Evolutionary conservation across 768 basidiomycete species (phyloP).

Genomic region (Amyloporia xantha): DNA sequence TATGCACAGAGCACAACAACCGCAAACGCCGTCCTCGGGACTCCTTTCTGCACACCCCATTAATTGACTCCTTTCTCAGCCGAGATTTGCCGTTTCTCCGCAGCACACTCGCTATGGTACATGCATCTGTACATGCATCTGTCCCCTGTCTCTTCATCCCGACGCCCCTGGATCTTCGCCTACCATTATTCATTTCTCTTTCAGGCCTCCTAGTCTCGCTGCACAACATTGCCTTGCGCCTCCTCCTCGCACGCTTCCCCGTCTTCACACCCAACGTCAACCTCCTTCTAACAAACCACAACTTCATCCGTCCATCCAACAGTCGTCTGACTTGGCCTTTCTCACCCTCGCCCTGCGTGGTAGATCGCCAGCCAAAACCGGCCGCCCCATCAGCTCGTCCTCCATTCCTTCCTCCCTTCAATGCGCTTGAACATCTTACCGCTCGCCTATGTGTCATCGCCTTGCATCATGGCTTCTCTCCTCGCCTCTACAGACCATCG

Average conservation of each 20-base stretch:
- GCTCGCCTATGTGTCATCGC: not conserved
- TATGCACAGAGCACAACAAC: constrained; percentile 15
- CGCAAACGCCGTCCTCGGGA: constrained; percentile 21
- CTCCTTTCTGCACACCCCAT: constrained; percentile 17
- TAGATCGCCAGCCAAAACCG: not conserved
- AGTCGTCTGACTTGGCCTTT: not conserved
- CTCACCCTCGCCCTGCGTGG: not conserved
- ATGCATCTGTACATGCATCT: not conserved
- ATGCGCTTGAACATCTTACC: not conserved
- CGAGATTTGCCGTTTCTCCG: not conserved
- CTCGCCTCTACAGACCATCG: not conserved
- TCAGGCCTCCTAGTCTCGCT: not conserved
- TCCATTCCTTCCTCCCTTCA: not conserved
- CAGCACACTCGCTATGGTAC: not conserved
- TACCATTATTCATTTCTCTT: constrained; percentile 9
- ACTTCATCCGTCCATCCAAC: not conserved
- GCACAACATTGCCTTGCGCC: not conserved
- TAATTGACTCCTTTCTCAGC: constrained; percentile 6
- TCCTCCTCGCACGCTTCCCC: not conserved
- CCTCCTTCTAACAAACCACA: constrained; percentile 3
- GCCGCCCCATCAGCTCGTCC: not conserved
- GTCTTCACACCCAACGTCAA: constrained; percentile 11
- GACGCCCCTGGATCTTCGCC: not conserved
- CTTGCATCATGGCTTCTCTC: not conserved
- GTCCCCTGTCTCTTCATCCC: not conserved